A percentile compares a stretch with the other conserved stretches of the same genome.
Evolutionary conservation across 805 yeast species (phyloP).

Genomic region (Starmera pachycereana): DNA sequence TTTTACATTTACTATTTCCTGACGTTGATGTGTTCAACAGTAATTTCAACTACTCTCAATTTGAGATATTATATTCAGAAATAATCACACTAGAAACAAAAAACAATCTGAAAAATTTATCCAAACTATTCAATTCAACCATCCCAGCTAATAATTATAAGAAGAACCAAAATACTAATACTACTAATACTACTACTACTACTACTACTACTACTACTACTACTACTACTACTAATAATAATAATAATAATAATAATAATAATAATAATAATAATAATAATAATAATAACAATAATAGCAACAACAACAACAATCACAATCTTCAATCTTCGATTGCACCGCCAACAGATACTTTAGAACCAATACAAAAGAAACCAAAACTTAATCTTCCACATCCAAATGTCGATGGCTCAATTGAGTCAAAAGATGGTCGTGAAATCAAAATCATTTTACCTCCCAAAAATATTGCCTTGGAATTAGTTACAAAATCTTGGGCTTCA

Average conservation of each 20-base stretch:
- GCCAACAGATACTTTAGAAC: neutral
- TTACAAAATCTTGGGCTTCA: constrained; percentile 74
- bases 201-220: no score
- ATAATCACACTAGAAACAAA: constrained; percentile 1
- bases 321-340: neutral
- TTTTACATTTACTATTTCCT: constrained; percentile 27
- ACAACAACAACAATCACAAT: neutral
- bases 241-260: neutral
- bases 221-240: no score
- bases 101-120: constrained; percentile 3
- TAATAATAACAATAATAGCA: no score
- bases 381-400: constrained; percentile 18
- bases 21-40: constrained; percentile 25
- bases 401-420: constrained; percentile 29
- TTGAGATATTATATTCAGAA: constrained; percentile 10
- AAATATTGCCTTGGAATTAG: constrained; percentile 59
- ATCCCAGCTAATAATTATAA: constrained; percentile 1
- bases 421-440: constrained; percentile 25
- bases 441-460: constrained; percentile 69
- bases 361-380: constrained; percentile 9
- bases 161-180: neutral
- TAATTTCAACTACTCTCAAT: constrained; percentile 18
- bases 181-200: no score
- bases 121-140: constrained; percentile 5
- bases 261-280: neutral